phyloP scores from a whole-genome alignment of 2,329 filamentous ascomycete genomes.

The Bipolaris gigantea region DNA sequence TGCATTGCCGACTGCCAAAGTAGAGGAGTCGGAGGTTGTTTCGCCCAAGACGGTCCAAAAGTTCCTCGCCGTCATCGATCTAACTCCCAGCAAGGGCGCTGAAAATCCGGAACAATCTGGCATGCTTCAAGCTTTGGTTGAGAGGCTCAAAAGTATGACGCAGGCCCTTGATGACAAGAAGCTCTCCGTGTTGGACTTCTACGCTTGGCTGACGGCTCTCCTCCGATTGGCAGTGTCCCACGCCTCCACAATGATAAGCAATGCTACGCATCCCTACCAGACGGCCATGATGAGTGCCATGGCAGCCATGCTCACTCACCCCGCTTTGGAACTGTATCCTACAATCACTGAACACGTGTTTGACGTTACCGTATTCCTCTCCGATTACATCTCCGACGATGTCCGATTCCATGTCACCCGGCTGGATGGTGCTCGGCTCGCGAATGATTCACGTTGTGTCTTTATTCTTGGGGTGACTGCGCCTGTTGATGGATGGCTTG shows the following conservation, averaged over 20 bases:
- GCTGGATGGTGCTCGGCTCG: constrained; percentile 26
- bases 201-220: constrained; percentile 39
- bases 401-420: constrained; percentile 40
- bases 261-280: constrained; percentile 35
- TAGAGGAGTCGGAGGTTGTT: constrained; percentile 5
- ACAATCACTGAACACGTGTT: constrained; percentile 47
- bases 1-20: constrained; percentile 3
- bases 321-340: constrained; percentile 41
- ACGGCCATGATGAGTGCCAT: constrained; percentile 40
- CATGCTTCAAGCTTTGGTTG: constrained; percentile 31
- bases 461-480: constrained; percentile 46
- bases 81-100: constrained; percentile 25
- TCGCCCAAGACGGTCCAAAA: constrained; percentile 32
- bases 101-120: constrained; percentile 22
- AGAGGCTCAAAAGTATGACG: constrained; percentile 36
- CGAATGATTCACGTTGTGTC: constrained; percentile 41
- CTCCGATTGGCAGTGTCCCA: constrained; percentile 49
- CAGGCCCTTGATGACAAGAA: constrained; percentile 27
- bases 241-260: constrained; percentile 25
- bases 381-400: constrained; percentile 47
- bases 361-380: constrained; percentile 48
- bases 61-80: constrained; percentile 41
- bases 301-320: constrained; percentile 44
- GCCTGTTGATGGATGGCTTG: constrained; percentile 48
- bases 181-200: constrained; percentile 6